Conservation (phyloP, 805 yeast species). For the Candida pini region DNA sequence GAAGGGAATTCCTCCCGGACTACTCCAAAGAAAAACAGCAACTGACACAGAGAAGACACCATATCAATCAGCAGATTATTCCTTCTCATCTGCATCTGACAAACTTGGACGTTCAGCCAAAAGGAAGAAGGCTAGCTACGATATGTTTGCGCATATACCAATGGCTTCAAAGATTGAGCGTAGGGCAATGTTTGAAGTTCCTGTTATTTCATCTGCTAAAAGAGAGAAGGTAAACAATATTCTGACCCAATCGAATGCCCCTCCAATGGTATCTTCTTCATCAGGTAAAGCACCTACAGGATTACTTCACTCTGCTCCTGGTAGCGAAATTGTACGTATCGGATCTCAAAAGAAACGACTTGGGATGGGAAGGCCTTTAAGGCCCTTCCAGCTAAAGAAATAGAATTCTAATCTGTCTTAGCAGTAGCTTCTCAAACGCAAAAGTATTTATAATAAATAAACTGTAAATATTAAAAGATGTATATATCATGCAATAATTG, state of each 20-base stretch:
- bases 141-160: constrained; percentile 5
- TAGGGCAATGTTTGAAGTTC: too few species aligned
- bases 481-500: constrained; percentile 13
- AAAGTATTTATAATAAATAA: too few species aligned
- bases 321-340: constrained; percentile 1
- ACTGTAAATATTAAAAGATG: background rate
- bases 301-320: constrained; percentile 3
- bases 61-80: too few species aligned
- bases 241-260: too few species aligned
- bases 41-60: too few species aligned
- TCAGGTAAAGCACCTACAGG: background rate
- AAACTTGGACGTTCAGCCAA: background rate
- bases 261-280: background rate
- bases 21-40: background rate
- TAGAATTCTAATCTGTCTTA: too few species aligned
- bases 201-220: too few species aligned
- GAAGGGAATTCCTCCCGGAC: background rate
- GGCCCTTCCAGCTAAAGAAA: constrained; percentile 12
- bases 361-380: constrained; percentile 25
- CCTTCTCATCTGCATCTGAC: too few species aligned
- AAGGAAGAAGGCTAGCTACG: background rate
- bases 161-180: too few species aligned
- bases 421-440: too few species aligned
- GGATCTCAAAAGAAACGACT: constrained; percentile 11
- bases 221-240: too few species aligned